Evolutionary conservation across 257 asterid species (phyloP).

Genomic region (Capsicum pubescens): DNA sequence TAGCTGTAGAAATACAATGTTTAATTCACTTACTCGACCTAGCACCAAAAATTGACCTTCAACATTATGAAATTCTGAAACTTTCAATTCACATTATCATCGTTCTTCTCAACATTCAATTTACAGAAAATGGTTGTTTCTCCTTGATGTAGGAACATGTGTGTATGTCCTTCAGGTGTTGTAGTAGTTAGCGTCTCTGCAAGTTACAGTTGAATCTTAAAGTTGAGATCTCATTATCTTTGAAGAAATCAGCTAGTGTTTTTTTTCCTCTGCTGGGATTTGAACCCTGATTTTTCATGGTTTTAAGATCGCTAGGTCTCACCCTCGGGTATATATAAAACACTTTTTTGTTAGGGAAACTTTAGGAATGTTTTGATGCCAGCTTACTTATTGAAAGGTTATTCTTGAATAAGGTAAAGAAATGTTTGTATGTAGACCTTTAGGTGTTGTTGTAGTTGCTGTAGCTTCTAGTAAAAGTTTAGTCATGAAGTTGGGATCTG

Average conservation of each 20-base stretch:
- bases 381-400: neutral
- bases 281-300: constrained; percentile 19
- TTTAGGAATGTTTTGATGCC: neutral
- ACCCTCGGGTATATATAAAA: neutral
- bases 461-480: neutral
- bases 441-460: constrained; percentile 14
- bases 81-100: neutral
- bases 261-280: neutral
- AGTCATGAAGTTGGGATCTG: constrained; percentile 9
- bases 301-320: constrained; percentile 10
- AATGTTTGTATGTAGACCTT: constrained; percentile 12
- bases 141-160: neutral
- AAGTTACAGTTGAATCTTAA: neutral
- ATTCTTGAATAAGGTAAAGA: constrained; percentile 9
- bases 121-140: neutral
- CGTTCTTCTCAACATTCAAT: constrained; percentile 4
- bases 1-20: neutral
- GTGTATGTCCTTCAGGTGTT: constrained; percentile 14
- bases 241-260: neutral
- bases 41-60: neutral
- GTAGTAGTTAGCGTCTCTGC: neutral
- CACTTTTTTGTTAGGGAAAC: constrained; percentile 8
- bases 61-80: neutral
- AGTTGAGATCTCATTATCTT: neutral
- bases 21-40: neutral